phyloP scores from a whole-genome alignment of 2,329 filamentous ascomycete genomes.

The Microsporum audouinii region DNA sequence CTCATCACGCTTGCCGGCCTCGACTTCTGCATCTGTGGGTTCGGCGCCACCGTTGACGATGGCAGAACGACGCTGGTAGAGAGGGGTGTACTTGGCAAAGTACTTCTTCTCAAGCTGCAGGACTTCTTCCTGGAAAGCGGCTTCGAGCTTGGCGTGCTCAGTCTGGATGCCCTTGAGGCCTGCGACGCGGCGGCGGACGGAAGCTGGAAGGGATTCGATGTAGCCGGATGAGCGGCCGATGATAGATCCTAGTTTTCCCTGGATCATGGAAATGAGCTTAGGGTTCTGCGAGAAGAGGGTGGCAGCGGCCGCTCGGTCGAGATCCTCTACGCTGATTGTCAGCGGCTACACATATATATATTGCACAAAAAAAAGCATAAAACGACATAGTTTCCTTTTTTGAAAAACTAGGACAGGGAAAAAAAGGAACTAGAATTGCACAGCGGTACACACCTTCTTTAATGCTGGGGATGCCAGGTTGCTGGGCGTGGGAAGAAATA shows the following conservation, averaged over 20 bases:
- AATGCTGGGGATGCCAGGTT: conserved; percentile 87
- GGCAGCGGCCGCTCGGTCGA: conserved; percentile 75
- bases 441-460: conserved; percentile 67
- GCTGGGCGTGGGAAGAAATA: conserved; percentile 93
- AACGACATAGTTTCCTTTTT: neutral
- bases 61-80: conserved; percentile 86
- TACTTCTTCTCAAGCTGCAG: conserved; percentile 98
- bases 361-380: neutral
- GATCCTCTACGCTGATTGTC: conserved; percentile 55
- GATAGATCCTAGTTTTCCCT: conserved; percentile 85
- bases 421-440: neutral
- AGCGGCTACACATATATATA: neutral
- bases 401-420: neutral
- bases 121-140: conserved; percentile 96
- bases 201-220: conserved; percentile 83
- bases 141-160: conserved; percentile 95
- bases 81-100: conserved; percentile 94
- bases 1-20: conserved; percentile 70
- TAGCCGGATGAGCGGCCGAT: conserved; percentile 95
- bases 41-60: conserved; percentile 83
- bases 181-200: conserved; percentile 83
- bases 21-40: conserved; percentile 76
- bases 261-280: conserved; percentile 89
- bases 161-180: conserved; percentile 97
- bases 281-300: conserved; percentile 95